Evolutionary conservation across 1,139 yeast genomes (phyloP).

Genomic region (Pichia sp.): DNA sequence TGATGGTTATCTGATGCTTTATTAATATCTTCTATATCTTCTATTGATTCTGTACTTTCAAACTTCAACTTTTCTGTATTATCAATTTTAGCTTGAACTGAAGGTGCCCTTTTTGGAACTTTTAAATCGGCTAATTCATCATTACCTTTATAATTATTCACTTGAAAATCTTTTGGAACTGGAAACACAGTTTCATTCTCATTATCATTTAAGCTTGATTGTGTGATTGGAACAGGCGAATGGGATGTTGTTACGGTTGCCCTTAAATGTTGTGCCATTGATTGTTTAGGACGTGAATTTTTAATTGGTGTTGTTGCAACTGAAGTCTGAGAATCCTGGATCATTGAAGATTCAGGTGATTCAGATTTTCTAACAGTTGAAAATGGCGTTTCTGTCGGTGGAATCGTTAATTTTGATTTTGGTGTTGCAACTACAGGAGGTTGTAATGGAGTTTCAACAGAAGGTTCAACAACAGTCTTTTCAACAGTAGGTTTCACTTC

Average conservation of each 20-base stretch:
- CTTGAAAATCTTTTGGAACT: neutral
- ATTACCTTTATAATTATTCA: neutral
- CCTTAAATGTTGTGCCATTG: slow-evolving; percentile 30
- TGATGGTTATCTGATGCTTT: neutral
- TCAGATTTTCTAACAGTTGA: neutral
- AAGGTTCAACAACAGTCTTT: neutral
- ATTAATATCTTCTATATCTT: neutral
- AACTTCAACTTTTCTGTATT: slow-evolving; percentile 2
- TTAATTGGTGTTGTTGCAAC: slow-evolving; percentile 1
- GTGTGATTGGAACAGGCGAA: neutral
- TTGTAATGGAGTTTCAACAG: neutral
- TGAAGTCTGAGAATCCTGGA: neutral
- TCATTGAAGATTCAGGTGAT: slow-evolving; percentile 6
- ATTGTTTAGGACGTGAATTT: slow-evolving; percentile 4
- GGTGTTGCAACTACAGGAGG: neutral
- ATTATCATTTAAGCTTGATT: neutral
- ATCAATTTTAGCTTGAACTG: slow-evolving; percentile 12
- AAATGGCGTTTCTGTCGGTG: neutral
- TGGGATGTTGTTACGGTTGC: slow-evolving; percentile 15
- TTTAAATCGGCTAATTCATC: slow-evolving; percentile 7
- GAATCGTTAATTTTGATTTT: neutral
- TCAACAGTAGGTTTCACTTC: neutral
- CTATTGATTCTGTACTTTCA: neutral
- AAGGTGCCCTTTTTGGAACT: slow-evolving; percentile 22
- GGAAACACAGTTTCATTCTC: neutral